Evolutionary conservation across 768 basidiomycete genomes (phyloP).

Genomic region (Tylopilus subfusipes): DNA sequence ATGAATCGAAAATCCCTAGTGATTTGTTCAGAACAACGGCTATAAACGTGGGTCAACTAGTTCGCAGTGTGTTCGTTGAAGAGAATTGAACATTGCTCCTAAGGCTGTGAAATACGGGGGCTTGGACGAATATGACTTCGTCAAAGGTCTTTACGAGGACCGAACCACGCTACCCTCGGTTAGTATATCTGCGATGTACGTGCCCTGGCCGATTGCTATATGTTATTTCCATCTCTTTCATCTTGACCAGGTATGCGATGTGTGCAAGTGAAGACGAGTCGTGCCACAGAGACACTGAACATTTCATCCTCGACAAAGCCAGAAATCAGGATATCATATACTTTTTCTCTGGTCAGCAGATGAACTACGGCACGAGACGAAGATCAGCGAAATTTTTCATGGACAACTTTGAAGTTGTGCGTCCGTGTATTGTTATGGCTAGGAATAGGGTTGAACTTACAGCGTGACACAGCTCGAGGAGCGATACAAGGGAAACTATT

Average conservation of each 20-base stretch:
- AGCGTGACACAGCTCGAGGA: slow-evolving; percentile 48
- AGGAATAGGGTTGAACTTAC: neutral
- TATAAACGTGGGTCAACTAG: slow-evolving; percentile 40
- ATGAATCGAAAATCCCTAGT: slow-evolving; percentile 74
- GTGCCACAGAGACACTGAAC: slow-evolving; percentile 60
- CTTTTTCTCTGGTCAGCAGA: slow-evolving; percentile 57
- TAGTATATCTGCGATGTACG: slow-evolving; percentile 62
- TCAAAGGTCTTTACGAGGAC: slow-evolving; percentile 64
- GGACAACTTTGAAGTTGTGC: slow-evolving; percentile 61
- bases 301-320: slow-evolving; percentile 51
- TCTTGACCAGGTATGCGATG: slow-evolving; percentile 53
- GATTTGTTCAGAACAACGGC: slow-evolving; percentile 67
- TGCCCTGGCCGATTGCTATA: neutral
- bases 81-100: slow-evolving; percentile 2
- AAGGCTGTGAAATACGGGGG: slow-evolving; percentile 80
- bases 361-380: slow-evolving; percentile 55
- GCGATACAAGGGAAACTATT: slow-evolving; percentile 69
- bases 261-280: slow-evolving; percentile 52
- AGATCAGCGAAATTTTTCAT: slow-evolving; percentile 59
- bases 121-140: slow-evolving; percentile 66
- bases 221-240: neutral
- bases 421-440: slow-evolving; percentile 19
- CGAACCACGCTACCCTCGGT: slow-evolving; percentile 72
- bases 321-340: slow-evolving; percentile 61
- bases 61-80: neutral